Base-by-base conservation (phyloP, 129 eudicot genomes). In the Flaveria brownii region DNA sequence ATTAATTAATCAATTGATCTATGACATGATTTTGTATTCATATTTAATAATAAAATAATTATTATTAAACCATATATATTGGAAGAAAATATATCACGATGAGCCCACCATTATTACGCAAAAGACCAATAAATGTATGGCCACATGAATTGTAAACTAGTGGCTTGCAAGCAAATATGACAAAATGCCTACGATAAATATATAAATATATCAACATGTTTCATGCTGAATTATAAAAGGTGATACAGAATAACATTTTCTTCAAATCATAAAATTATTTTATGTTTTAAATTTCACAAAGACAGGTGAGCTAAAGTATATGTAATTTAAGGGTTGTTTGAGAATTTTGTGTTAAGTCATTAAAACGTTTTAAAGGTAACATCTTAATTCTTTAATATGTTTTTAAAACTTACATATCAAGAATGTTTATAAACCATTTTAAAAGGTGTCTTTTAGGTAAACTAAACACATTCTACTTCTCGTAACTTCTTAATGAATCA, bases 151-250 rank as follows among this genome's bases (percentile, higher is more conserved):
- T 56, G 7, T 20, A 12, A 17, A 18, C 8, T n/a, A 22, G 23
- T 73, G 68, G 55, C 26, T 72, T 56, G 68, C 68, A 72, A 72
- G 39, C 54, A 72, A 55, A 56, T n/a, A 20, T 55, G 77, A 73
- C 78, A 57, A 73, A 51, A 16, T 51, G 65, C 65, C 36, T 71
- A 61, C 43, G n/a, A 70, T 16, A 50, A 9, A 71, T 28, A 71
- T 15, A 14, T 14, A 23, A 26, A 71, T 25, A 15, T 49, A 70
- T 23, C 43, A 30, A n/a, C 33, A 15, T 17, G 50, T 52, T 33
- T 71, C 11, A 52, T 17, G 52, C 9, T 67, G 9, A 67, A 41
- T n/a, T 41, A 15, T 43, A 41, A 61, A 67, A 42, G n/a, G n/a
- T 67, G 26, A 30, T 30, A 14, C 33, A 43, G 69, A 63, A 28